phyloP scores from a whole-genome alignment of 2,329 filamentous ascomycete genomes.

The Hypoxylon sp. region DNA sequence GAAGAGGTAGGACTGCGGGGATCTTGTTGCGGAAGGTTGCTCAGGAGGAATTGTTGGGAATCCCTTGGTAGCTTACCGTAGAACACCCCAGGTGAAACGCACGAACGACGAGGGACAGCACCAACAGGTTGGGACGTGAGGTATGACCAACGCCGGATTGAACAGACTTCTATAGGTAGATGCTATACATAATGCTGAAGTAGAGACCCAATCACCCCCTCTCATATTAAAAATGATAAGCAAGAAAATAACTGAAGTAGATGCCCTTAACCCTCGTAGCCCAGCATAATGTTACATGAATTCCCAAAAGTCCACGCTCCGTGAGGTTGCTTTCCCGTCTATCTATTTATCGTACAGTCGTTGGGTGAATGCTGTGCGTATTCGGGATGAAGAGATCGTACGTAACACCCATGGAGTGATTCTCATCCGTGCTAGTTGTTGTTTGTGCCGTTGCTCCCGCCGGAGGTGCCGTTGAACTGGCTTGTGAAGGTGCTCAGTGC shows the following conservation, averaged over 20 bases:
- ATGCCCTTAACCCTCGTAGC: background rate
- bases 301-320: background rate
- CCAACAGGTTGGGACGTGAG: slow-evolving; percentile 4
- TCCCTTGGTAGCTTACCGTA: background rate
- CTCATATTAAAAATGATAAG: background rate
- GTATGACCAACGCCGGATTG: background rate
- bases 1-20: too few species aligned
- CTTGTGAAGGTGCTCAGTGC: background rate
- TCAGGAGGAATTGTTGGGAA: too few species aligned
- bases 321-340: background rate
- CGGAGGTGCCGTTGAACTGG: slow-evolving; percentile 4
- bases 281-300: background rate
- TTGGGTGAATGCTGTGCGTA: background rate
- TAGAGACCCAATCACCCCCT: background rate
- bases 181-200: background rate
- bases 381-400: too few species aligned
- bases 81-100: too few species aligned
- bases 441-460: too few species aligned
- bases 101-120: too few species aligned
- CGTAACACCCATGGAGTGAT: background rate
- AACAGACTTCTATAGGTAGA: too few species aligned
- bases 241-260: background rate
- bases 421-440: background rate
- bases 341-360: background rate
- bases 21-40: too few species aligned